Percentiles rank a stretch among this genome's conserved stretches.
Evolutionary conservation across 768 basidiomycete genomes (phyloP).

Genomic region (Lactarius sanguifluus): DNA sequence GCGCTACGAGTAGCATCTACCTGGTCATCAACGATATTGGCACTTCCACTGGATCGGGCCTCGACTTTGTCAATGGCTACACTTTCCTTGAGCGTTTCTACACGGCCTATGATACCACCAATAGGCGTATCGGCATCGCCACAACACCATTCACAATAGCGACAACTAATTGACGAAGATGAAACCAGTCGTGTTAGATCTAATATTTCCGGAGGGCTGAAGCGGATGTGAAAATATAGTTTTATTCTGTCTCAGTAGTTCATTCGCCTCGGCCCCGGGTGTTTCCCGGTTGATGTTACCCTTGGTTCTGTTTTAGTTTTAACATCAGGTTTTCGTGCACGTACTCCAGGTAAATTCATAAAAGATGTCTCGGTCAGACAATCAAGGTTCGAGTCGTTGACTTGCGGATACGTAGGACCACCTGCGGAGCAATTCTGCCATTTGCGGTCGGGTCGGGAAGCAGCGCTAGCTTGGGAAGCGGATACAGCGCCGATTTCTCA

Average conservation of each 20-base stretch:
- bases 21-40: conserved; percentile 38
- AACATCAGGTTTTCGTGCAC: too few relatives aligned
- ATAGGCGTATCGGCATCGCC: conserved; percentile 38
- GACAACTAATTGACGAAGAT: conserved; percentile 33
- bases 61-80: conserved; percentile 42
- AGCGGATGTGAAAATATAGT: neutral
- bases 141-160: conserved; percentile 37
- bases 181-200: neutral
- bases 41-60: conserved; percentile 33
- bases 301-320: too few relatives aligned
- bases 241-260: neutral
- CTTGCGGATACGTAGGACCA: too few relatives aligned
- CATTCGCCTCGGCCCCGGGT: neutral
- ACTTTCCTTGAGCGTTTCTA: conserved; percentile 42
- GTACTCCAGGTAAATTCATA: too few relatives aligned
- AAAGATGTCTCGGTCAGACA: neutral
- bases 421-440: too few relatives aligned
- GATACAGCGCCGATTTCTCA: too few relatives aligned
- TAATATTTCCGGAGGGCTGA: neutral
- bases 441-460: too few relatives aligned
- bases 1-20: conserved; percentile 32
- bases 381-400: too few relatives aligned
- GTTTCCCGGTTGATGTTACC: neutral
- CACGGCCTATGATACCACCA: conserved; percentile 38
- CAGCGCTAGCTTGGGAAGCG: too few relatives aligned